Base-by-base conservation (phyloP, 139 green algal species). In the Volvox africanus region DNA sequence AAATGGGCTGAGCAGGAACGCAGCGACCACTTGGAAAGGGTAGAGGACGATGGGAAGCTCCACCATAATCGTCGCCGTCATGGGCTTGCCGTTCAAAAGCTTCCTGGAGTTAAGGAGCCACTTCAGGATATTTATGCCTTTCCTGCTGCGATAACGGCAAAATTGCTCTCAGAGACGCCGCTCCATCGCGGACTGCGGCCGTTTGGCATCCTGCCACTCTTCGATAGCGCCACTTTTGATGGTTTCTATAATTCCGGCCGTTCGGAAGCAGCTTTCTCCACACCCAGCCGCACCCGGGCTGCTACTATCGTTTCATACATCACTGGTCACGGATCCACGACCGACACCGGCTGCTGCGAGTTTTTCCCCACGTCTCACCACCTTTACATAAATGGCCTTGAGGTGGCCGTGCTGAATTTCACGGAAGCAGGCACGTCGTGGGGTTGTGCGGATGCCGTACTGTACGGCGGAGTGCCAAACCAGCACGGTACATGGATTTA, bases 401-500 rank as follows among this genome's bases (percentile, higher is more conserved):
- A 94, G 83, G 35, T 80, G 0, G 83, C 67, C 21, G 26, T 44
- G 5, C 83, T 28, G 2, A 69, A 89, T 65, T 69, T 80, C 18
- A 69, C 83, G 5, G 36, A 11, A 0, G 93, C 94, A 32, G 94
- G 94, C 35, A 94, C 93, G 0, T 65, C 83, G 22, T 94, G 92
- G 92, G 94, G 93, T 75, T 96, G 94, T 73, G 80, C 94, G 11
- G 62, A 94, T 62, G 90, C 92, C 82, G 94, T 96, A 2, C 28
- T 62, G 68, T 73, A 93, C 61, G 94, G 94, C 0, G 61, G 79
- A 30, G 87, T 93, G 82, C 94, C 94, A 0, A 96, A 96, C 75
- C 90, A 96, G 88, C 93, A 96, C 37, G 94, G 94, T 44, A 96
- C 94, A 18, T 96, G 93, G 93, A 78, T 93, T 30, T 96, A 95